Conservation (phyloP, 805 yeast species). For the Wickerhamiella slavikovae region DNA sequence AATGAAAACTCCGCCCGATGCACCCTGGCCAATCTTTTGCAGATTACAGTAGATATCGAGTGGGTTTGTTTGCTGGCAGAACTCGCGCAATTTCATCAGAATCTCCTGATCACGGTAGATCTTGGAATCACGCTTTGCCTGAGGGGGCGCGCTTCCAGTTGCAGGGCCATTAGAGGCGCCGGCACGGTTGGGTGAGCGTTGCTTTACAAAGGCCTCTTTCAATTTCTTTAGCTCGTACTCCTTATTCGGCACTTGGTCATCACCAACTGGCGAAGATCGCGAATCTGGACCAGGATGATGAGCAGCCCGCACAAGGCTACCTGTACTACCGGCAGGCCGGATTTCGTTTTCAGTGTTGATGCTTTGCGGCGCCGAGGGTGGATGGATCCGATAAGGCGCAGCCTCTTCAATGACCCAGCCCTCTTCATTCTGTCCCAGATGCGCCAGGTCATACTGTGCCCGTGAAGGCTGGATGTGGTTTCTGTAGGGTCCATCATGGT, state of each 20-base stretch:
- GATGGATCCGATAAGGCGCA: background rate
- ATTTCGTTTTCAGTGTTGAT: no score
- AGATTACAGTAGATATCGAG: slow-evolving; percentile 38
- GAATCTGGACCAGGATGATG: background rate
- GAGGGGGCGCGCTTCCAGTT: no score
- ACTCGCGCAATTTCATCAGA: slow-evolving; percentile 45
- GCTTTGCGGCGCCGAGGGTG: background rate
- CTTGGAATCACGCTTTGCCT: slow-evolving; percentile 50
- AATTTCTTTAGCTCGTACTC: slow-evolving; percentile 11
- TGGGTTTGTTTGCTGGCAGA: slow-evolving; percentile 79
- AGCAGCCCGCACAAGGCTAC: no score
- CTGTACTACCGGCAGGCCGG: no score
- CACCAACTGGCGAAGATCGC: slow-evolving; percentile 1
- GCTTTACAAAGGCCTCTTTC: slow-evolving; percentile 4
- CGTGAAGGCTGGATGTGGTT: no score
- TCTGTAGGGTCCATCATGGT: background rate
- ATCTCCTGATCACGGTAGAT: slow-evolving; percentile 52
- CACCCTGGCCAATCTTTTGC: slow-evolving; percentile 70
- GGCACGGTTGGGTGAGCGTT: background rate
- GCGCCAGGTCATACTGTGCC: no score
- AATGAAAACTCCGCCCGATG: slow-evolving; percentile 79
- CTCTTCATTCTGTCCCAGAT: no score
- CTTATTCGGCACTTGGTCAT: slow-evolving; percentile 8
- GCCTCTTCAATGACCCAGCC: background rate
- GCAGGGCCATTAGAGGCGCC: background rate